Evolutionary conservation across 331 rosid species (phyloP).

Genomic region (Pyracantha coccinea): DNA sequence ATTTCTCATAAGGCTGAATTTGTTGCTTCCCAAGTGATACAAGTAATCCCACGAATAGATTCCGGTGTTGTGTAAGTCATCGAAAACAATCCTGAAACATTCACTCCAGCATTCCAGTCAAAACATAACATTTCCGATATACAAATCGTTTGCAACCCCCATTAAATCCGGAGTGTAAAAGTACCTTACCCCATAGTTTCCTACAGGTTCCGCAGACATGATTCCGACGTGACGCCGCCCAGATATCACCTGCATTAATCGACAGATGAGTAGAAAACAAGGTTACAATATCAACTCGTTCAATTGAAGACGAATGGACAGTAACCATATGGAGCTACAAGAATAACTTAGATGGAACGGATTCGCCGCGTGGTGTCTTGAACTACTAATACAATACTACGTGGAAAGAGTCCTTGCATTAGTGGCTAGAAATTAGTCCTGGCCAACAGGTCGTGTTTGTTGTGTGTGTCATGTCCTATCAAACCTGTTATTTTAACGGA

Average conservation of each 20-base stretch:
- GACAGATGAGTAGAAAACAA: too few species aligned
- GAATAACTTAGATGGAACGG: too few species aligned
- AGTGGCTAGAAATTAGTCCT: too few species aligned
- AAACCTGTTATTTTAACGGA: too few species aligned
- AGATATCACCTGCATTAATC: conserved; percentile 51
- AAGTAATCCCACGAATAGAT: conserved; percentile 83
- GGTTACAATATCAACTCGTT: too few species aligned
- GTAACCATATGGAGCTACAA: too few species aligned
- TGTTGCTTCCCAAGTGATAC: conserved; percentile 63
- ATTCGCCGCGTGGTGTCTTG: too few species aligned
- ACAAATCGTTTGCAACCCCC: neutral
- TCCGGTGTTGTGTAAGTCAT: conserved; percentile 86
- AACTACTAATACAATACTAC: too few species aligned
- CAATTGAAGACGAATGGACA: too few species aligned
- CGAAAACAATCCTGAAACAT: conserved; percentile 57
- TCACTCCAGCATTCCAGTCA: conserved; percentile 4
- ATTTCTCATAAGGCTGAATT: conserved; percentile 56
- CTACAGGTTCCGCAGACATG: conserved; percentile 84
- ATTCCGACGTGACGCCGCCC: conserved; percentile 82
- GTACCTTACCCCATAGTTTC: conserved; percentile 96
- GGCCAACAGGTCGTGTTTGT: too few species aligned
- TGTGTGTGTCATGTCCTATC: too few species aligned
- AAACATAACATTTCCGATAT: neutral
- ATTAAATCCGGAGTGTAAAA: conserved; percentile 3
- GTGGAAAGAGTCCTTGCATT: too few species aligned